phyloP scores from a whole-genome alignment of 768 basidiomycete genomes.

The Amanita subjunquillea region DNA sequence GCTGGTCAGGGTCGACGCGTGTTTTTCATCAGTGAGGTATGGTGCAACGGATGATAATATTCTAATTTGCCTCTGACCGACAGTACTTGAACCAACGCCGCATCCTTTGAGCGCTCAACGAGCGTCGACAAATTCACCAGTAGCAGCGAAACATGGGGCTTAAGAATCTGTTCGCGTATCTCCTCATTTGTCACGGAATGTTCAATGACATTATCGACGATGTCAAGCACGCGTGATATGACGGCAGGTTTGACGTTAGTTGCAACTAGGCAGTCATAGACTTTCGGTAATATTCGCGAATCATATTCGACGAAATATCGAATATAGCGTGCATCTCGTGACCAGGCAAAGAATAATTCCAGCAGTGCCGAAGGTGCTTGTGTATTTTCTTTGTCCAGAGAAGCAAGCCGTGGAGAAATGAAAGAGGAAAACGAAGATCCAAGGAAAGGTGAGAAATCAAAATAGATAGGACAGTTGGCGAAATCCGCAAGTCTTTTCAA shows the following conservation, averaged over 20 bases:
- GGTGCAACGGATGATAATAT: slow-evolving; percentile 76
- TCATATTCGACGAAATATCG: slow-evolving; percentile 65
- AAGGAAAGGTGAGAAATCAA: slow-evolving; percentile 71
- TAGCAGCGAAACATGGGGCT: slow-evolving; percentile 61
- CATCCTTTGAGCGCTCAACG: slow-evolving; percentile 50
- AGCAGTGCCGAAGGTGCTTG: slow-evolving; percentile 86
- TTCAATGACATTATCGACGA: slow-evolving; percentile 61
- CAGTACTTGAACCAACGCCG: slow-evolving; percentile 42
- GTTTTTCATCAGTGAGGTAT: slow-evolving; percentile 55
- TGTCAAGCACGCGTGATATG: slow-evolving; percentile 72
- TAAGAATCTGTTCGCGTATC: slow-evolving; percentile 44
- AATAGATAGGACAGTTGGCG: slow-evolving; percentile 62
- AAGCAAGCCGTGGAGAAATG: slow-evolving; percentile 74
- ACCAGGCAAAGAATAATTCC: slow-evolving; percentile 78
- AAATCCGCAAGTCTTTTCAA: slow-evolving; percentile 84
- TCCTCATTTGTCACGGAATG: slow-evolving; percentile 39
- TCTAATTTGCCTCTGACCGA: slow-evolving; percentile 73
- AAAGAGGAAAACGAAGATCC: slow-evolving; percentile 52
- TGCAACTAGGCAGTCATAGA: slow-evolving; percentile 75
- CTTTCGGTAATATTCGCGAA: slow-evolving; percentile 53
- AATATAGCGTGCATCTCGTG: slow-evolving; percentile 44
- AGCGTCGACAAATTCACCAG: slow-evolving; percentile 63
- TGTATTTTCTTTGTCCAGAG: slow-evolving; percentile 76
- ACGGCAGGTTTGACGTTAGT: slow-evolving; percentile 83
- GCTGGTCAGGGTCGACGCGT: slow-evolving; percentile 62